Evolutionary conservation across 306 rosid genomes (phyloP).

Genomic region (Hippophae gyantsensis): DNA sequence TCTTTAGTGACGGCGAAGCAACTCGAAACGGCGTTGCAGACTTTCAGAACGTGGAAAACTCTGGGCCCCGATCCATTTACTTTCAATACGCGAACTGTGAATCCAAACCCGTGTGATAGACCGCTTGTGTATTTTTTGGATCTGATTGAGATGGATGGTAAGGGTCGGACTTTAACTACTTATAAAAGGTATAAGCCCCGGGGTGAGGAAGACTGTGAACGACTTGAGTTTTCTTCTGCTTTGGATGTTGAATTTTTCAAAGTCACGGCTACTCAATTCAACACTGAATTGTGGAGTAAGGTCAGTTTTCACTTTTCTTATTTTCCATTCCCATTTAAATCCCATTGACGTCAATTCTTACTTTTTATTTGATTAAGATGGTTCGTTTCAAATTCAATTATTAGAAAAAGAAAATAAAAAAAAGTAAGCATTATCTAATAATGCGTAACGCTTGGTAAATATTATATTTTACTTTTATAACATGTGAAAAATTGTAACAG

Average conservation of each 20-base stretch:
- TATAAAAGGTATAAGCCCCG: constrained; percentile 16
- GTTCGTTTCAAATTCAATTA: too few species aligned
- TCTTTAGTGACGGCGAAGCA: constrained; percentile 27
- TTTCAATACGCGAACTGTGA: constrained; percentile 37
- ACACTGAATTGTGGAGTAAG: constrained; percentile 40
- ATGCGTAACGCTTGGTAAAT: too few species aligned
- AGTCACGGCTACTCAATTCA: constrained; percentile 30
- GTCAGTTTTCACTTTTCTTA: constrained; percentile 15
- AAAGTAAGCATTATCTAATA: too few species aligned
- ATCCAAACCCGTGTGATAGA: constrained; percentile 21
- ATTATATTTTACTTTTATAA: too few species aligned
- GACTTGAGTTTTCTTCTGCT: constrained; percentile 13
- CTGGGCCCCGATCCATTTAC: constrained; percentile 34
- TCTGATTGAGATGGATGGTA: constrained; percentile 15
- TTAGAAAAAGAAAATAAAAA: too few species aligned
- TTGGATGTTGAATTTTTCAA: constrained; percentile 24
- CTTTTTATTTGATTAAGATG: background rate
- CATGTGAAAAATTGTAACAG: too few species aligned
- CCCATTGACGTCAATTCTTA: background rate
- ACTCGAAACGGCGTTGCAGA: constrained; percentile 32
- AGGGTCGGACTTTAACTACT: constrained; percentile 16
- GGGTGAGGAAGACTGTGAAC: constrained; percentile 14
- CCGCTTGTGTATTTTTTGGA: constrained; percentile 33
- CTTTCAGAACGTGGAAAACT: constrained; percentile 48
- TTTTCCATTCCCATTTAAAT: too few species aligned